A percentile compares a stretch with the other conserved stretches of the same genome.
Evolutionary conservation across 805 yeast species (phyloP).

Genomic region (Metschnikowia similis): DNA sequence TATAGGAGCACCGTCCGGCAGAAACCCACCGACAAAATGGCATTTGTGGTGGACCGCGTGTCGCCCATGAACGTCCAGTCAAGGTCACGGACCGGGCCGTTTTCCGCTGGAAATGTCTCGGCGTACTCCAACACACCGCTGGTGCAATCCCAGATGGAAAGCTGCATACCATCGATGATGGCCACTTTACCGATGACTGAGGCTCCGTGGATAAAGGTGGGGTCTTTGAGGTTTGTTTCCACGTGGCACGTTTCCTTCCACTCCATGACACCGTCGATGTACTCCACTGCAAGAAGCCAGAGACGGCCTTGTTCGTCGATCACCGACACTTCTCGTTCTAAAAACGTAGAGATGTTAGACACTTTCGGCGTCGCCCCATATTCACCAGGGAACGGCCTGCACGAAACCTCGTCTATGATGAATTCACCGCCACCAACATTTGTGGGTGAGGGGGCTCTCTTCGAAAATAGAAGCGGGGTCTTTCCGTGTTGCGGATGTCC

Average conservation of each 20-base stretch:
- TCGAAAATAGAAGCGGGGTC: neutral
- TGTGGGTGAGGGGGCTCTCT: conserved; percentile 5
- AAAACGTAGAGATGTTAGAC: conserved; percentile 58
- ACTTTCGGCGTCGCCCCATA: conserved; percentile 36
- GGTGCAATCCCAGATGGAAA: conserved; percentile 78
- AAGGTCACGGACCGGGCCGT: conserved; percentile 54
- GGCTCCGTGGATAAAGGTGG: conserved; percentile 64
- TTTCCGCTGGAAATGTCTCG: conserved; percentile 33
- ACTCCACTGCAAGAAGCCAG: conserved; percentile 16
- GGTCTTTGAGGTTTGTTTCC: conserved; percentile 51
- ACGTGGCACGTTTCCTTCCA: conserved; percentile 55
- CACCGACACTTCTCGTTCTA: conserved; percentile 41
- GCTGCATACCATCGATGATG: conserved; percentile 53
- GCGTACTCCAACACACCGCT: conserved; percentile 64
- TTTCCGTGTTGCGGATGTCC: neutral
- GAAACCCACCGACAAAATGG: conserved; percentile 80
- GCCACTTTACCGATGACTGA: conserved; percentile 68
- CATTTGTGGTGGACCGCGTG: conserved; percentile 42
- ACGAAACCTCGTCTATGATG: conserved; percentile 7
- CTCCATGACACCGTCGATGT: conserved; percentile 23
- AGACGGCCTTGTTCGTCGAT: conserved; percentile 43
- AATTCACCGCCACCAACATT: neutral
- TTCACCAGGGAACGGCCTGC: conserved; percentile 30
- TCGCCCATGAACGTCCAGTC: conserved; percentile 76
- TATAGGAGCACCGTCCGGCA: conserved; percentile 57